Evolutionary conservation across 2,329 filamentous ascomycete species (phyloP).

Genomic region (Diaporthe sp.): DNA sequence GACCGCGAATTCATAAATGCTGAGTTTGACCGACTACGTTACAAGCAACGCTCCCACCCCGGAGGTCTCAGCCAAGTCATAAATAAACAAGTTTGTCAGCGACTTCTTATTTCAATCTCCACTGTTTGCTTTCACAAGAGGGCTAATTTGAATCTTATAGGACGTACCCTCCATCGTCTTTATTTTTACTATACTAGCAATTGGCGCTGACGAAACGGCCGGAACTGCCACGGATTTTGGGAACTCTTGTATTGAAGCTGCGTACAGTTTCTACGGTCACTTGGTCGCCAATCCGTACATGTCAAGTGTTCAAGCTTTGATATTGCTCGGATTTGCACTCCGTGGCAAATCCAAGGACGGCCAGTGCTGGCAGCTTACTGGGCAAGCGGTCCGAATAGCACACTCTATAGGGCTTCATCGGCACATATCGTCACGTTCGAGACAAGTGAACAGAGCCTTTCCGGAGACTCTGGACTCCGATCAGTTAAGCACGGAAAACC

Average conservation of each 20-base stretch:
- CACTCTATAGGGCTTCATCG: slow-evolving; percentile 42
- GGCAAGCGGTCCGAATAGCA: slow-evolving; percentile 40
- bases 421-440: slow-evolving; percentile 14
- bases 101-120: background rate
- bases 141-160: background rate
- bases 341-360: slow-evolving; percentile 39
- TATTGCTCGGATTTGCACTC: slow-evolving; percentile 37
- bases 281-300: background rate
- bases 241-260: background rate
- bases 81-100: background rate
- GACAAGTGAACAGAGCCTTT: background rate
- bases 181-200: background rate
- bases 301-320: slow-evolving; percentile 24
- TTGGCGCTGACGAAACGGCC: background rate
- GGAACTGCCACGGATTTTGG: background rate
- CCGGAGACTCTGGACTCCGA: background rate
- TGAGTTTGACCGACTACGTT: background rate
- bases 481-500: background rate
- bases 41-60: background rate
- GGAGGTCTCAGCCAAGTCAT: slow-evolving; percentile 1
- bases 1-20: background rate
- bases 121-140: background rate
- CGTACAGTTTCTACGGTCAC: slow-evolving; percentile 3
- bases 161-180: background rate
- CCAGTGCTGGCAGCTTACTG: slow-evolving; percentile 41